These are phyloP conservation scores for Astragalus membranaceus DNA, from an alignment of 306 rosid genomes.

Conservation along the genomic window DNA sequence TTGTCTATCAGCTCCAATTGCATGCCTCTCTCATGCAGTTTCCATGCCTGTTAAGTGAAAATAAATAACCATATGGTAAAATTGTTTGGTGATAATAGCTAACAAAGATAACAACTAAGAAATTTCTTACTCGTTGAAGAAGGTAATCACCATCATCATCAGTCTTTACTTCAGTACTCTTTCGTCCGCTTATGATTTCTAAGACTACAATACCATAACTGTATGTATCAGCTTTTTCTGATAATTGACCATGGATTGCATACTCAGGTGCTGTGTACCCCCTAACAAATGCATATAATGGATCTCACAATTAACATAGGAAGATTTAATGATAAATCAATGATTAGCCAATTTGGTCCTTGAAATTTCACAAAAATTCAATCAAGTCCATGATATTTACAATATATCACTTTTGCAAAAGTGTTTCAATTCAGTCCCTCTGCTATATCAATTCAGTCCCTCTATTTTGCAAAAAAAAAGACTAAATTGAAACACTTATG, in stretches of 20 bases:
- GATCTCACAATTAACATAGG: background rate
- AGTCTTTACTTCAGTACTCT: constrained; percentile 29
- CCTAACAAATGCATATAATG: constrained; percentile 23
- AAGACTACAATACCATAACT: constrained; percentile 64
- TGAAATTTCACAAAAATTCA: too few relatives aligned
- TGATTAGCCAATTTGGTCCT: too few relatives aligned
- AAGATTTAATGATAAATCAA: too few relatives aligned
- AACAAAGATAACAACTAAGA: too few relatives aligned
- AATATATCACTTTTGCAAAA: too few relatives aligned
- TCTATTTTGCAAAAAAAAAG: too few relatives aligned
- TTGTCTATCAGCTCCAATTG: constrained; percentile 45
- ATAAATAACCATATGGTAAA: background rate
- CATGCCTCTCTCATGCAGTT: constrained; percentile 32
- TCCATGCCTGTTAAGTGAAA: constrained; percentile 45
- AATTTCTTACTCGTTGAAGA: constrained; percentile 57
- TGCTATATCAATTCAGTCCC: too few relatives aligned
- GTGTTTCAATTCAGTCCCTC: too few relatives aligned
- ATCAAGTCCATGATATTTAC: too few relatives aligned
- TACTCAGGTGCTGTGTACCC: constrained; percentile 79
- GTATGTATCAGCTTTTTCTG: constrained; percentile 63
- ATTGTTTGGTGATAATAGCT: background rate
- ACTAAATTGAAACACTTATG: too few relatives aligned
- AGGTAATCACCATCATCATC: constrained; percentile 40
- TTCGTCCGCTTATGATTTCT: constrained; percentile 58
- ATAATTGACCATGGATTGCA: constrained; percentile 67